Conservation (phyloP, 1,139 yeast species). For the Saccharomyces hybrid region DNA sequence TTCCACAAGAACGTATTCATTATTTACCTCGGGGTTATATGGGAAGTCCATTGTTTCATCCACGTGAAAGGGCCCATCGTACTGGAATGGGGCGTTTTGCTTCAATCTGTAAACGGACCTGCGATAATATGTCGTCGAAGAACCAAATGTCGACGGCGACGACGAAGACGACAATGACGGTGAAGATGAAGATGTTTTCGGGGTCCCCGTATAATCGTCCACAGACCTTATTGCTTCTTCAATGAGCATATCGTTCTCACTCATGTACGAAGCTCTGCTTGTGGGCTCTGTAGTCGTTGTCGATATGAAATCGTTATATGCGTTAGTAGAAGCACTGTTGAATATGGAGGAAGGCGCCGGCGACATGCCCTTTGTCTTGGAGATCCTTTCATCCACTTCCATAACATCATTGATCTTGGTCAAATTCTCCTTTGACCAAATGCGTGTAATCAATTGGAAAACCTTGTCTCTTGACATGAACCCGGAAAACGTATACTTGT, state of each 20-base stretch:
- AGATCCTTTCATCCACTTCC: not conserved
- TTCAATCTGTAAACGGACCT: slow-evolving; percentile 21
- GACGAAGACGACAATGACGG: slow-evolving; percentile 4
- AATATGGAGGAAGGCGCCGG: not conserved
- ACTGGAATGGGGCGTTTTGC: slow-evolving; percentile 22
- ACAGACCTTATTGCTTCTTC: slow-evolving; percentile 35
- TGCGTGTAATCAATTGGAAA: slow-evolving; percentile 52
- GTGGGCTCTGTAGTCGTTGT: slow-evolving; percentile 6
- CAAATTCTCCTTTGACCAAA: slow-evolving; percentile 39
- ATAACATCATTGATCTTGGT: slow-evolving; percentile 2
- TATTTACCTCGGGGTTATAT: slow-evolving; percentile 45
- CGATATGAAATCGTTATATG: slow-evolving; percentile 6
- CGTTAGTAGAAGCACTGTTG: not conserved
- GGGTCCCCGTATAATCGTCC: slow-evolving; percentile 28
- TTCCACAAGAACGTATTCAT: slow-evolving; percentile 45
- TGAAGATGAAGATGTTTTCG: not conserved
- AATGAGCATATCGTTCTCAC: slow-evolving; percentile 16
- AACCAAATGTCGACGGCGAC: slow-evolving; percentile 9
- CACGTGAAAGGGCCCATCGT: slow-evolving; percentile 37
- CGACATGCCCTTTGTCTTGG: slow-evolving; percentile 1
- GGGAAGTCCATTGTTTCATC: slow-evolving; percentile 37
- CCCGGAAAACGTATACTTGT: slow-evolving; percentile 75
- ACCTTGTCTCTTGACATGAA: slow-evolving; percentile 78
- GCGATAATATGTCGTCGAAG: not conserved
- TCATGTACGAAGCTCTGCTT: slow-evolving; percentile 13